Percentiles rank a stretch among this genome's conserved stretches.
phyloP scores from a whole-genome alignment of 2,329 filamentous ascomycete species.

The Ophiosphaerella korrae region DNA sequence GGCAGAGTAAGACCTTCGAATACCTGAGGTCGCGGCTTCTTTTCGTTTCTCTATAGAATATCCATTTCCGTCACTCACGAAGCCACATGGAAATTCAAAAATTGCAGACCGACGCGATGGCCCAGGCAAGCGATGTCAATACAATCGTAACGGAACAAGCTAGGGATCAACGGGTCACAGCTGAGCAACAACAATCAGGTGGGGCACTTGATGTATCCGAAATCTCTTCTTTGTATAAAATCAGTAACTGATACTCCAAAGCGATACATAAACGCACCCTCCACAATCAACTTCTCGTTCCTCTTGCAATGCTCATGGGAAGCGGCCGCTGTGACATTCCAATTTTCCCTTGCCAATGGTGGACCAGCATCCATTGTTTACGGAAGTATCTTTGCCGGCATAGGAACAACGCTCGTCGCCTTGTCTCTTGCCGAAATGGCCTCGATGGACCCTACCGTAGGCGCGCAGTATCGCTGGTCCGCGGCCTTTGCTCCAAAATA shows the following conservation, averaged over 20 bases:
- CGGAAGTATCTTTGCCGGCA: conserved; percentile 29
- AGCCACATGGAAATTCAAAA: too few relatives aligned
- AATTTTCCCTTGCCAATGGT: conserved; percentile 33
- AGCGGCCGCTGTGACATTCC: conserved; percentile 31
- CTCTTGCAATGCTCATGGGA: conserved; percentile 34
- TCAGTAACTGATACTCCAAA: not conserved
- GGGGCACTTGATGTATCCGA: too few relatives aligned
- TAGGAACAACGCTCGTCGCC: conserved; percentile 37
- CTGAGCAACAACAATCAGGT: too few relatives aligned
- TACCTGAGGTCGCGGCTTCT: too few relatives aligned
- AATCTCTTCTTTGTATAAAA: too few relatives aligned
- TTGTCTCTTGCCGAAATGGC: conserved; percentile 38
- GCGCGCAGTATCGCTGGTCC: conserved; percentile 38
- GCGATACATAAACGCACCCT: conserved; percentile 31
- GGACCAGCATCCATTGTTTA: conserved; percentile 35
- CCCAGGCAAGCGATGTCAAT: too few relatives aligned
- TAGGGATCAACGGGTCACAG: too few relatives aligned
- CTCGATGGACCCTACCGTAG: conserved; percentile 37
- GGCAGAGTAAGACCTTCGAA: too few relatives aligned
- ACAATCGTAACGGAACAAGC: too few relatives aligned
- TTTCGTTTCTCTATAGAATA: too few relatives aligned
- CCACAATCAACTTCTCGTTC: conserved; percentile 30
- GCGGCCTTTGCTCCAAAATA: conserved; percentile 27
- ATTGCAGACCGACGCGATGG: too few relatives aligned
- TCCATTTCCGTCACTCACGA: too few relatives aligned